Base-by-base conservation (phyloP, 2,329 filamentous ascomycete genomes). In the Didymella pomorum region DNA sequence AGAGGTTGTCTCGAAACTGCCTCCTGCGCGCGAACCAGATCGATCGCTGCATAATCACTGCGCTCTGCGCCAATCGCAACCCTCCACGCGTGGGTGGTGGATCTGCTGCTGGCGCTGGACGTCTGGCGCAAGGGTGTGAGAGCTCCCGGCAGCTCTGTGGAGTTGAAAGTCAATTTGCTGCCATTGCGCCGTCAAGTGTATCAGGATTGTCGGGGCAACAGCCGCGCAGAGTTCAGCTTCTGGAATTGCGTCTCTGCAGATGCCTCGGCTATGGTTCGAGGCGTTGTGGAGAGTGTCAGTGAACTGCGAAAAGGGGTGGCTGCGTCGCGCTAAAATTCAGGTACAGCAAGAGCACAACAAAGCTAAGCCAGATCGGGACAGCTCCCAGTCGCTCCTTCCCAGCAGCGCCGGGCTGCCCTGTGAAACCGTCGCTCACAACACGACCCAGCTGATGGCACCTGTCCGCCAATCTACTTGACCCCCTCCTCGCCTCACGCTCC, bases 391-490 rank as follows among this genome's bases (percentile, higher is more conserved):
- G 41, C 56, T 52, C 56, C 54, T 52, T 43, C 55, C 64, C 63
- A 60, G 47, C 66, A 67, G 58, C 62, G 64, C 59, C 62, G 55
- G 54, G 55, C 50, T 43, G 55, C 44, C 61, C 56, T 58, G 56
- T 58, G 61, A 66, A 65, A 70, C 64, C 56, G 64, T 62, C 52
- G 57, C 59, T 64, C 68, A 69, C 71, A 70, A 68, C 66, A 70
- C 60, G 58, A 63, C 61, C 62, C 62, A 61, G 60, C 65, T 63
- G 62, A 68, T 51, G 64, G 62, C 61, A 56, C 63, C 66, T 65
- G 56, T 66, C 71, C 65, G 69, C 70, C 57, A 69, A 66, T 66
- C 67, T 76, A 73, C 72, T 73, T 76, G 65, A 70, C 68, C 66
- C 70, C 67, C 68, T 69, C 56, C 70, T 58, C 69, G 64, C 66